Evolutionary conservation across 805 yeast species (phyloP), one percentile per base, ranked within the genome.

Genomic region (Saturnispora quitensis): DNA sequence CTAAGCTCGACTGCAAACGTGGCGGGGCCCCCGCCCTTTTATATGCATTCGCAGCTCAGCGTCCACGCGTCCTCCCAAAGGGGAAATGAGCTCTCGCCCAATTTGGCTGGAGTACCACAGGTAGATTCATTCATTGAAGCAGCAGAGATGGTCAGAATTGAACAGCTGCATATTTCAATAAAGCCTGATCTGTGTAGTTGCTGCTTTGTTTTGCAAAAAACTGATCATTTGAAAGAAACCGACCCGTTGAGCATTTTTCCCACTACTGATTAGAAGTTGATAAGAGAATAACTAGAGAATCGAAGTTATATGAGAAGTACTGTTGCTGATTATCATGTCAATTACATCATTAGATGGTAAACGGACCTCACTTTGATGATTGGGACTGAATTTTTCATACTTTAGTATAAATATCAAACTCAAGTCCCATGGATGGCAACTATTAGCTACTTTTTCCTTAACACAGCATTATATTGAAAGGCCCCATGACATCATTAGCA

Each of bases 11-110:
- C 34, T 31, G 34, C 15, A 13, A 38, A 38, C 42, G 42, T 38
- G 42, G 42, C 42, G 44, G 44, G 44, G 31, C 31, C 44, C 44
- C 27, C 25, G 44, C 44, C 44, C 44, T 40, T 40, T 40, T 40
- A 40, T 40, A 40, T 9, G 8, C 18, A 7, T 40, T n/a, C 44
- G 22, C 28, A 13, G 27, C 31, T 40, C 31, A 24, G 44, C 31
- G 44, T 27, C 8, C 17, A 40, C n/a, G 31, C 17, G 17, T 24
- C n/a, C 44, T 10, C 44, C 44, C 28, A 40, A 40, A 24, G 28
- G 10, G 44, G 44, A 40, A 40, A 40, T 40, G 31, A 22, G 31
- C 27, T 13, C 10, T 40, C 44, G 31, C 44, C 44, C 27, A 40
- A 24, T 24, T 13, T 5, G 44, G 31, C 22, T 24, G 24, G 12